Evolutionary conservation across 2,329 filamentous ascomycete species (phyloP).

Genomic region (Alternaria longipes): DNA sequence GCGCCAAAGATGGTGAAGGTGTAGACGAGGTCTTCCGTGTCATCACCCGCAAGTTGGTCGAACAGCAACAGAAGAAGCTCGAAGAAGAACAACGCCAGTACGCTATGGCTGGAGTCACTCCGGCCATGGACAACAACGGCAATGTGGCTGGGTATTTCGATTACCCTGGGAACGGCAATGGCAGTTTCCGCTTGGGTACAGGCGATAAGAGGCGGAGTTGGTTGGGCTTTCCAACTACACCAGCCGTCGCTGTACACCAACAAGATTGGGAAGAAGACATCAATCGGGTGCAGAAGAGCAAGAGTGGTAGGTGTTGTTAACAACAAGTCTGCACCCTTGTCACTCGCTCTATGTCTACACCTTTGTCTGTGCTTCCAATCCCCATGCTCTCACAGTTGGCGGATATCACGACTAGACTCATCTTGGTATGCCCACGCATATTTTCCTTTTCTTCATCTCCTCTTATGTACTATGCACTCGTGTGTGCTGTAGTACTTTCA

Average conservation of each 20-base stretch:
- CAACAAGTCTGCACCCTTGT: neutral
- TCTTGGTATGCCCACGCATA: constrained; percentile 27
- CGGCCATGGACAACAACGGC: constrained; percentile 49
- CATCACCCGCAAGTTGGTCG: constrained; percentile 82
- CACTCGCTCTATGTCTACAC: neutral
- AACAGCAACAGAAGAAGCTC: constrained; percentile 69
- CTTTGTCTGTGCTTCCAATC: neutral
- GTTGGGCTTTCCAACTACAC: constrained; percentile 66
- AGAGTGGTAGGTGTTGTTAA: constrained; percentile 50
- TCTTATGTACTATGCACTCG: neutral
- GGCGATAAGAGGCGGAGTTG: constrained; percentile 73
- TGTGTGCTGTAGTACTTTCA: neutral
- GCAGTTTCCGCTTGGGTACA: constrained; percentile 67
- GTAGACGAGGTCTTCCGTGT: constrained; percentile 97
- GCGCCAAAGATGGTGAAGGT: constrained; percentile 90
- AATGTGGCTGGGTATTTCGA: constrained; percentile 60
- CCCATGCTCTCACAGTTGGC: neutral
- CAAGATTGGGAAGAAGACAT: constrained; percentile 49
- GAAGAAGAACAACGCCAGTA: constrained; percentile 61
- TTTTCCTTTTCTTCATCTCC: neutral
- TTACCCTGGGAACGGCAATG: constrained; percentile 57
- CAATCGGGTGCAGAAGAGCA: constrained; percentile 40
- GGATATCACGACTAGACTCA: constrained; percentile 14
- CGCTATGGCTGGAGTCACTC: constrained; percentile 55
- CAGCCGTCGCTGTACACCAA: constrained; percentile 42